These are phyloP conservation scores for Fusarium pseudonygamai DNA, from an alignment of 2,329 filamentous ascomycete species.

Conservation along the genomic window DNA sequence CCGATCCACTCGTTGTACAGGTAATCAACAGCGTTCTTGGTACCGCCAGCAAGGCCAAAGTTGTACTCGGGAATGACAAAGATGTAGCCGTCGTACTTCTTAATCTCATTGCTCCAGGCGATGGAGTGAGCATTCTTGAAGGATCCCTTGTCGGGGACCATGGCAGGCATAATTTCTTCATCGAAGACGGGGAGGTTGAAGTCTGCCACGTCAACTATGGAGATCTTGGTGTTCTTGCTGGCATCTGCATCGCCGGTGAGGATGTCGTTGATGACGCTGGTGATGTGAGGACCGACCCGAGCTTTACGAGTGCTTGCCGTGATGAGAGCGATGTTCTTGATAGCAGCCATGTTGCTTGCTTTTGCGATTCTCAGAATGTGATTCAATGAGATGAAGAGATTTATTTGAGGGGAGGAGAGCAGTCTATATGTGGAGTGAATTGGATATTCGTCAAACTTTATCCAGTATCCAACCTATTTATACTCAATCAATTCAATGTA, in stretches of 20 bases:
- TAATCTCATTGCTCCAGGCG: constrained; percentile 57
- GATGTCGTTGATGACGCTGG: constrained; percentile 5
- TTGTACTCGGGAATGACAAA: constrained; percentile 67
- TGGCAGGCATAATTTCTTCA: constrained; percentile 52
- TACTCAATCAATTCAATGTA: not conserved
- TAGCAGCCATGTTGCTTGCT: not conserved
- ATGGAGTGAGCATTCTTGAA: constrained; percentile 54
- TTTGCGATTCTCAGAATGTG: rapidly evolving
- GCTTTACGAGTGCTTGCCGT: constrained; percentile 17
- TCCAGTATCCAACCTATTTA: not conserved
- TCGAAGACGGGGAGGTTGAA: constrained; percentile 55
- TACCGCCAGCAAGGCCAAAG: constrained; percentile 59
- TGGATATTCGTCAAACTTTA: not conserved
- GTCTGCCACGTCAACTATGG: constrained; percentile 17
- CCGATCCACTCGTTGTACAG: constrained; percentile 62
- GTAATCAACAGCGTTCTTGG: constrained; percentile 72
- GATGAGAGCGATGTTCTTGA: constrained; percentile 25
- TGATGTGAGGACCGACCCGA: constrained; percentile 11
- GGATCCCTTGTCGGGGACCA: constrained; percentile 46
- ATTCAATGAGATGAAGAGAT: too few species aligned
- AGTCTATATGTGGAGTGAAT: not conserved
- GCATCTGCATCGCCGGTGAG: constrained; percentile 5
- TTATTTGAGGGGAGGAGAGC: not conserved
- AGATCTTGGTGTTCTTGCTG: not conserved
- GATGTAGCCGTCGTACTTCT: constrained; percentile 57